Evolutionary conservation across 192 early-diverging fungal species (phyloP).

Genomic region (Entomortierella lignicola): DNA sequence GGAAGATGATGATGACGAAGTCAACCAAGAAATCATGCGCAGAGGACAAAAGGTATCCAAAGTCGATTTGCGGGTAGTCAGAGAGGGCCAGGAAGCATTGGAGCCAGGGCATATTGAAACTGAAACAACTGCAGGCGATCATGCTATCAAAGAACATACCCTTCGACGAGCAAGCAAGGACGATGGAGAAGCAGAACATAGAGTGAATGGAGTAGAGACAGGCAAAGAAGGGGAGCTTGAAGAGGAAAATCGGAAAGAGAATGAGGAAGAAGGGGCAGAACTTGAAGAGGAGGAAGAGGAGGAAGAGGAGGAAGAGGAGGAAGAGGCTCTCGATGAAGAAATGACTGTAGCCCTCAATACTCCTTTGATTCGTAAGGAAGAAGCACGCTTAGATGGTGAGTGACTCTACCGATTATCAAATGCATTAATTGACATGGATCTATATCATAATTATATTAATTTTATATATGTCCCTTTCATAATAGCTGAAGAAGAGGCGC

Average conservation of each 20-base stretch:
- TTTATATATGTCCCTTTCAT: background rate
- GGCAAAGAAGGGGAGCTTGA: conserved; percentile 33
- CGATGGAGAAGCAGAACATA: background rate
- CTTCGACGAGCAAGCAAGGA: background rate
- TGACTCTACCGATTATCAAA: too few relatives aligned
- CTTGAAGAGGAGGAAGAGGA: conserved; percentile 46
- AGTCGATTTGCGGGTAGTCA: conserved; percentile 20
- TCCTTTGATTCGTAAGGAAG: conserved; percentile 36
- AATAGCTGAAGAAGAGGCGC: conserved; percentile 31
- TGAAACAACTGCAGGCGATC: background rate
- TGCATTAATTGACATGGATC: background rate
- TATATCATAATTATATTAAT: background rate
- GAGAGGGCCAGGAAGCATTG: conserved; percentile 21
- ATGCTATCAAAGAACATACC: background rate
- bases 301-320: conserved; percentile 45
- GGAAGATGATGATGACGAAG: conserved; percentile 40
- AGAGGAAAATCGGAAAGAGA: conserved; percentile 29
- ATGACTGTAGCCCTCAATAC: conserved; percentile 48
- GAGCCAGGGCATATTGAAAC: conserved; percentile 25
- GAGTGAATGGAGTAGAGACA: conserved; percentile 16
- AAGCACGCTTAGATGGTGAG: conserved; percentile 53
- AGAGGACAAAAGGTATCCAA: conserved; percentile 21
- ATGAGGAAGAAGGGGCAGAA: conserved; percentile 34
- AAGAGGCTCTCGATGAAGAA: conserved; percentile 56
- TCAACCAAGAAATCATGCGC: conserved; percentile 40